Evolutionary conservation across 108 stramenopile genomes (phyloP).

Genomic region (Skeletonema grethae): DNA sequence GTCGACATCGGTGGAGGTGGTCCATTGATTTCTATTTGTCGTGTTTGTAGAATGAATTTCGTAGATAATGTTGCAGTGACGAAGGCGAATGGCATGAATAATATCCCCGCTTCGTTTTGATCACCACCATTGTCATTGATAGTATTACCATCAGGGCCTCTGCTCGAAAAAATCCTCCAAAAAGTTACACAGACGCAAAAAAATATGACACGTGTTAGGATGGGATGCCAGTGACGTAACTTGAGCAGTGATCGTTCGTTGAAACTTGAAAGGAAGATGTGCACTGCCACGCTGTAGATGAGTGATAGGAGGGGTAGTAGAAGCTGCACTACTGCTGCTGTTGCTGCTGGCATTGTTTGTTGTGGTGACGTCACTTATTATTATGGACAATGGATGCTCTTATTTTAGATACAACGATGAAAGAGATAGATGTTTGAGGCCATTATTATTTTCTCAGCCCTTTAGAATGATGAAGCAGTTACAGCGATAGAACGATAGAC

Average conservation of each 20-base stretch:
- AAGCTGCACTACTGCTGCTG: not conserved
- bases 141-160: slow-evolving; percentile 1
- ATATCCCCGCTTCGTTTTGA: too few relatives aligned
- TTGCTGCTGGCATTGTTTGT: not conserved
- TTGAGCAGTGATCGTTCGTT: slow-evolving; percentile 16
- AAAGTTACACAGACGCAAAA: not conserved
- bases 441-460: too few relatives aligned
- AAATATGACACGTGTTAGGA: slow-evolving; percentile 4
- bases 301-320: slow-evolving; percentile 10
- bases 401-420: too few relatives aligned
- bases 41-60: slow-evolving; percentile 13
- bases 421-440: too few relatives aligned
- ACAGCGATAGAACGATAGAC: too few relatives aligned
- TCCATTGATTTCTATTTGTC: slow-evolving; percentile 34
- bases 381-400: not conserved
- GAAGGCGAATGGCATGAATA: too few relatives aligned
- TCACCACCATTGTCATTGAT: too few relatives aligned
- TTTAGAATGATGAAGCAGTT: too few relatives aligned
- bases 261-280: slow-evolving; percentile 29
- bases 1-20: slow-evolving; percentile 10
- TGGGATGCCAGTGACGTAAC: slow-evolving; percentile 20
- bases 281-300: slow-evolving; percentile 24
- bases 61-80: slow-evolving; percentile 3
- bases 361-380: not conserved
- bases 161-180: not conserved